These are phyloP conservation scores for Pholiota adiposa DNA, from an alignment of 1,284 basidiomycete genomes.

Conservation along the genomic window DNA sequence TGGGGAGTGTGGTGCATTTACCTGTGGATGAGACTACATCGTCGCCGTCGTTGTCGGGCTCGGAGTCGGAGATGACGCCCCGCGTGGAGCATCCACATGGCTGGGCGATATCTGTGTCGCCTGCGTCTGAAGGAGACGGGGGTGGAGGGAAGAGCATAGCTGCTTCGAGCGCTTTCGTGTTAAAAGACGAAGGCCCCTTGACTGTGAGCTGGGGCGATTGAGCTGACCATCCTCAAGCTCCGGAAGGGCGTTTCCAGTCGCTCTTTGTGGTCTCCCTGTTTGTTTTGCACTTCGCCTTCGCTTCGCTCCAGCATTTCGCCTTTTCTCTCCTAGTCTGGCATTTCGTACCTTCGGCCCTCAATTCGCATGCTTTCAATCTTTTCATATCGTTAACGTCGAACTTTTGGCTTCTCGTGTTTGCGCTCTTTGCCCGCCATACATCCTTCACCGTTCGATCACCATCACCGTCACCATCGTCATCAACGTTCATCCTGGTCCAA, in stretches of 20 bases:
- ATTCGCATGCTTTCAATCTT: not conserved
- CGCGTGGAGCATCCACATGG: not conserved
- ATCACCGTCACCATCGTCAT: too few relatives aligned
- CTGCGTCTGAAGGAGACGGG: constrained; percentile 2
- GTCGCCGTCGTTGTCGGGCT: not conserved
- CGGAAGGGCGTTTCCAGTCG: not conserved
- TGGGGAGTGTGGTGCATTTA: not conserved
- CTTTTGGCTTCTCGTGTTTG: too few relatives aligned
- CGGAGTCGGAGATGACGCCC: constrained; percentile 1
- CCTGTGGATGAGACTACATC: not conserved
- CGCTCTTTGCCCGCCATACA: too few relatives aligned
- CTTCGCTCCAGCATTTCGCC: not conserved
- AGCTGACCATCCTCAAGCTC: not conserved
- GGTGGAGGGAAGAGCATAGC: not conserved
- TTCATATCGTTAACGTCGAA: not conserved
- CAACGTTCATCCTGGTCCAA: too few relatives aligned
- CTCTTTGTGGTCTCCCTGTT: not conserved
- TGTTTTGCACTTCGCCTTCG: not conserved
- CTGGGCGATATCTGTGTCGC: constrained; percentile 7
- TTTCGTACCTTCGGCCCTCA: too few relatives aligned
- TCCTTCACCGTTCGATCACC: too few relatives aligned
- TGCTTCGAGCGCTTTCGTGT: not conserved
- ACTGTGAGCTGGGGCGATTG: constrained; percentile 13
- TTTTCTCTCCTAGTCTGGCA: too few relatives aligned
- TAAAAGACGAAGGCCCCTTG: constrained; percentile 11